Conservation (phyloP, 345 rosid genomes). For the Ricinus communis region DNA sequence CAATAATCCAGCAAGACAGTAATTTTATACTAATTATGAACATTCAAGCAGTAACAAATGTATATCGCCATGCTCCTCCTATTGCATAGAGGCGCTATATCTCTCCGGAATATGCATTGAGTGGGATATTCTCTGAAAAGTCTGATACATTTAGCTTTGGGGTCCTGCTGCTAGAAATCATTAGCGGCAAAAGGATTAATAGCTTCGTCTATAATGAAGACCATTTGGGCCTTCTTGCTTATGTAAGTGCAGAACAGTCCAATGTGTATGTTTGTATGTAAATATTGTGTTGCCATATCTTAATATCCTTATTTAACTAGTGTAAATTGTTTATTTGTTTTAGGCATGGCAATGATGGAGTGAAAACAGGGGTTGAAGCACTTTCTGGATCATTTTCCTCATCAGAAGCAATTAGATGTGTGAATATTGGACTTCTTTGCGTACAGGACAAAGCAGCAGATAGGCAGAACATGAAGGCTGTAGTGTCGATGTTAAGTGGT, state of each 20-base stretch:
- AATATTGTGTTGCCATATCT: no score
- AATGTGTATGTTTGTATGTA: no score
- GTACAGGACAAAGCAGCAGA: neutral
- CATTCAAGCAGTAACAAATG: no score
- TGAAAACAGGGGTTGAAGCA: slow-evolving; percentile 13
- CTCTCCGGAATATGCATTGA: slow-evolving; percentile 23
- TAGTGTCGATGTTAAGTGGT: neutral
- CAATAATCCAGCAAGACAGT: no score
- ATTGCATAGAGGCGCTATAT: slow-evolving; percentile 20
- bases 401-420: neutral
- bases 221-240: slow-evolving; percentile 12
- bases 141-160: slow-evolving; percentile 23
- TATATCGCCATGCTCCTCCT: no score
- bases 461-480: neutral
- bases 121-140: slow-evolving; percentile 20
- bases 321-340: neutral
- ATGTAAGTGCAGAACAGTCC: slow-evolving; percentile 11
- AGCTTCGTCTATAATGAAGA: no score
- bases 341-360: slow-evolving; percentile 26
- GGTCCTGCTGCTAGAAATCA: slow-evolving; percentile 15
- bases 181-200: slow-evolving; percentile 17
- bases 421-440: neutral
- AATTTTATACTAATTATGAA: no score
- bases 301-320: no score
- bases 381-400: neutral